These are phyloP conservation scores for Tuber microsphaerosporum DNA, from an alignment of 495 filamentous ascomycete species.

Conservation along the genomic window DNA sequence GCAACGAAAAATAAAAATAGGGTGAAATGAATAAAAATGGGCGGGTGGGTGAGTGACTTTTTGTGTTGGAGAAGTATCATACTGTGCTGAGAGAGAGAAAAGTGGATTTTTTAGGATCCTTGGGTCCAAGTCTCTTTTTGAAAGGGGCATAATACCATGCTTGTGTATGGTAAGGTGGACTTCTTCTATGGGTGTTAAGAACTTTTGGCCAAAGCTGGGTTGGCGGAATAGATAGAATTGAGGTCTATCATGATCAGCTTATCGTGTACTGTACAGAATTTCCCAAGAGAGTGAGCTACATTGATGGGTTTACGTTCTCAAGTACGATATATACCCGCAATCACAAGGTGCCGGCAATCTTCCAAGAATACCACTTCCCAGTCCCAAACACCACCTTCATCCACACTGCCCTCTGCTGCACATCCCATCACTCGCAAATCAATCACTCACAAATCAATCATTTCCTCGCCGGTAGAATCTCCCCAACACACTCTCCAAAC, in stretches of 20 bases:
- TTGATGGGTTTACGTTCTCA: background rate
- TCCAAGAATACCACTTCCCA: background rate
- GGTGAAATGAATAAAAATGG: no score
- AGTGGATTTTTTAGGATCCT: no score
- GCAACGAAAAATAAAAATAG: no score
- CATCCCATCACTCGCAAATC: background rate
- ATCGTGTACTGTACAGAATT: background rate
- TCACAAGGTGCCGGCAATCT: background rate
- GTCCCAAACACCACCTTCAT: background rate
- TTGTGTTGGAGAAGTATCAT: no score
- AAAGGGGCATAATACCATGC: no score
- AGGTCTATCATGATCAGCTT: background rate
- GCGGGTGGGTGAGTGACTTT: no score
- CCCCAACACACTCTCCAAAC: constrained; percentile 64
- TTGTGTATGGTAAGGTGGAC: no score
- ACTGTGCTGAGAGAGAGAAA: no score
- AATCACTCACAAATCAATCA: background rate
- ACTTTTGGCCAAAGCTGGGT: background rate
- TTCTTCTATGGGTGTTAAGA: background rate
- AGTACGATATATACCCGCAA: background rate
- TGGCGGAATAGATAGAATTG: background rate
- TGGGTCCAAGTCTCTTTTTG: no score
- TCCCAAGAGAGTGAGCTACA: background rate
- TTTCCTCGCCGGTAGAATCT: constrained; percentile 46
- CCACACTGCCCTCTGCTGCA: background rate